These are phyloP conservation scores for Plectosphaerella cucumerina DNA, from an alignment of 2,329 filamentous ascomycete genomes.

Conservation along the genomic window DNA sequence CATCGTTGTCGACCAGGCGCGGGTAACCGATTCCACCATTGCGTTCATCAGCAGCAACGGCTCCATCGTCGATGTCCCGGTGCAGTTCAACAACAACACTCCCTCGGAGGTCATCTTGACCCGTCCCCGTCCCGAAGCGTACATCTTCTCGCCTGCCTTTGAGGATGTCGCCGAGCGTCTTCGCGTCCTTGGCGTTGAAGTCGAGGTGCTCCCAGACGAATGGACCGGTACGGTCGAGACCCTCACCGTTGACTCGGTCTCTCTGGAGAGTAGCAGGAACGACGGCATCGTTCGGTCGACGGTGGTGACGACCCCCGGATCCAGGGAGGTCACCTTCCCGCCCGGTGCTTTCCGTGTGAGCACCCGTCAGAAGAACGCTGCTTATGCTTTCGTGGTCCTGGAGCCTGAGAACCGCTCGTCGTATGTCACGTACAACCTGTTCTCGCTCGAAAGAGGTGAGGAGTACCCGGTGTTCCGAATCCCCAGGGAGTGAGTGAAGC, in stretches of 20 bases:
- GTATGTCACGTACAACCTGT: conserved; percentile 4
- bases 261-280: background rate
- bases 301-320: conserved; percentile 2
- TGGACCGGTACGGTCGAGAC: conserved; percentile 11
- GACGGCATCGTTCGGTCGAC: conserved; percentile 4
- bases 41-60: conserved; percentile 7
- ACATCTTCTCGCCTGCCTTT: conserved; percentile 7
- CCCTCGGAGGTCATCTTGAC: conserved; percentile 3
- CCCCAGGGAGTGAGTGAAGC: too few relatives aligned
- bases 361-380: conserved; percentile 7
- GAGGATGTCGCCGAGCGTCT: conserved; percentile 7
- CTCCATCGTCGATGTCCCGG: conserved; percentile 6
- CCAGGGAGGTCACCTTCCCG: conserved; percentile 4
- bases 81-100: conserved; percentile 8
- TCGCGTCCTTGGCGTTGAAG: conserved; percentile 4
- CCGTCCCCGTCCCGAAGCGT: conserved; percentile 6
- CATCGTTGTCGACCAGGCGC: conserved; percentile 5
- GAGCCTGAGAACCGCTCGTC: conserved; percentile 9
- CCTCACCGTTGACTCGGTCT: background rate
- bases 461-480: conserved; percentile 12
- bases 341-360: conserved; percentile 6
- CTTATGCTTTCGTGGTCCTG: conserved; percentile 4
- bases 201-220: background rate
- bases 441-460: conserved; percentile 5
- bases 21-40: background rate